Evolutionary conservation across 345 rosid genomes (phyloP).

Genomic region (Eucalyptus curtisii): DNA sequence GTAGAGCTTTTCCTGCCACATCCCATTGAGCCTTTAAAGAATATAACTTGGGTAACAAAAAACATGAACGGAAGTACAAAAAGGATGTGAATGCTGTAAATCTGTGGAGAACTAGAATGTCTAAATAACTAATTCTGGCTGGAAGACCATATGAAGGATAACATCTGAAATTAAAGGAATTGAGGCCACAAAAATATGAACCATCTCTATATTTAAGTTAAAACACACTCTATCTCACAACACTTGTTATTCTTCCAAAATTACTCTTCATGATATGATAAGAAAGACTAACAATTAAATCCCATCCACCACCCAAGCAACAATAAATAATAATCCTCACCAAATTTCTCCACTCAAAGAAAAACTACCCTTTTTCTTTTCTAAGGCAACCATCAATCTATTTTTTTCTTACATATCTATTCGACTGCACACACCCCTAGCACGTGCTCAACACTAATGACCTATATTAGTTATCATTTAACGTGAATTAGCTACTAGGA

Average conservation of each 20-base stretch:
- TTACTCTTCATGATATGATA: neutral
- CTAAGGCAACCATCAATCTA: neutral
- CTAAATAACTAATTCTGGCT: neutral
- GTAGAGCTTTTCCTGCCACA: neutral
- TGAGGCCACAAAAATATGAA: neutral
- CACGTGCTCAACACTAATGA: neutral
- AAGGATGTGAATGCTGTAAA: neutral
- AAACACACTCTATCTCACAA: neutral
- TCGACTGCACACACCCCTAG: neutral
- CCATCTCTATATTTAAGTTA: neutral
- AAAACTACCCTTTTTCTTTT: neutral
- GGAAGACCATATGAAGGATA: neutral
- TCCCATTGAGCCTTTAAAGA: neutral
- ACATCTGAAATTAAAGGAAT: neutral
- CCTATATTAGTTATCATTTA: neutral
- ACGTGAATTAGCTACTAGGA: neutral
- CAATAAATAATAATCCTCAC: neutral
- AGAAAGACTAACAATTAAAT: neutral
- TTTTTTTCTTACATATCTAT: neutral
- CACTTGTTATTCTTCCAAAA: neutral
- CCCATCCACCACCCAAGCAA: neutral
- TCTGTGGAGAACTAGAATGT: neutral
- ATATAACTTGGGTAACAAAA: neutral
- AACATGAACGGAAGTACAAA: neutral
- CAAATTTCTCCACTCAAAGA: neutral